Evolutionary conservation across 2,329 filamentous ascomycete species (phyloP).

Genomic region (Tolypocladium album): DNA sequence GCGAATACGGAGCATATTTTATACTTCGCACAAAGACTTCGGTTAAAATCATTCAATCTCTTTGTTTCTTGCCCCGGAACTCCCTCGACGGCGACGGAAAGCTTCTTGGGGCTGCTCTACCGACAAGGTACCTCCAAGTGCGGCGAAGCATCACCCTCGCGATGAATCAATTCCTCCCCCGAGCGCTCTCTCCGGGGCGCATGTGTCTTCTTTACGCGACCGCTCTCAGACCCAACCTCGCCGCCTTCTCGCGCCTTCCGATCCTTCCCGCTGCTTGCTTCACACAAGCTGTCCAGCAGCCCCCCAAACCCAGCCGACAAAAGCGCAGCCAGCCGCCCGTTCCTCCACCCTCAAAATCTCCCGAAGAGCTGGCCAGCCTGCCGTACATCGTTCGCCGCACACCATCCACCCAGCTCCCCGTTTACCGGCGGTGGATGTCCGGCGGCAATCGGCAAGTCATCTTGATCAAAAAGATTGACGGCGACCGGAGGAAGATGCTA

Average conservation of each 20-base stretch:
- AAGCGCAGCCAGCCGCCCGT: slow-evolving; percentile 14
- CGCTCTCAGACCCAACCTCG: slow-evolving; percentile 2
- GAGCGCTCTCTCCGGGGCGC: slow-evolving; percentile 12
- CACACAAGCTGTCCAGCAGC: slow-evolving; percentile 10
- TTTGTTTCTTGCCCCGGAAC: neutral
- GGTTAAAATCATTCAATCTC: neutral
- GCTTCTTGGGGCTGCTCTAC: neutral
- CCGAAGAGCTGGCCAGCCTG: slow-evolving; percentile 15
- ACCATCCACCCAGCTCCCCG: slow-evolving; percentile 55
- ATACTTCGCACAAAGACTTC: neutral
- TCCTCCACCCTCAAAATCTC: slow-evolving; percentile 18
- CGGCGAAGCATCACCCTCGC: slow-evolving; percentile 1
- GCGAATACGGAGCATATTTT: neutral
- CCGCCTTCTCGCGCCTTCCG: slow-evolving; percentile 7
- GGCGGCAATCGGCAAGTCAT: slow-evolving; percentile 71
- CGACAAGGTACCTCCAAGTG: neutral
- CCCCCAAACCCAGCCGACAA: slow-evolving; percentile 9
- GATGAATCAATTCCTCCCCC: slow-evolving; percentile 16
- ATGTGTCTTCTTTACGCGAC: slow-evolving; percentile 6
- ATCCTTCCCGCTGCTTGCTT: slow-evolving; percentile 7
- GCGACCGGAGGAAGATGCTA: slow-evolving; percentile 53
- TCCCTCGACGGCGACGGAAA: neutral
- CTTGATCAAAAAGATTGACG: slow-evolving; percentile 67
- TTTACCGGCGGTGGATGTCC: slow-evolving; percentile 65
- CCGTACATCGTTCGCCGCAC: slow-evolving; percentile 68